Evolutionary conservation across 495 filamentous ascomycete genomes (phyloP).

Genomic region (Podospora comata): DNA sequence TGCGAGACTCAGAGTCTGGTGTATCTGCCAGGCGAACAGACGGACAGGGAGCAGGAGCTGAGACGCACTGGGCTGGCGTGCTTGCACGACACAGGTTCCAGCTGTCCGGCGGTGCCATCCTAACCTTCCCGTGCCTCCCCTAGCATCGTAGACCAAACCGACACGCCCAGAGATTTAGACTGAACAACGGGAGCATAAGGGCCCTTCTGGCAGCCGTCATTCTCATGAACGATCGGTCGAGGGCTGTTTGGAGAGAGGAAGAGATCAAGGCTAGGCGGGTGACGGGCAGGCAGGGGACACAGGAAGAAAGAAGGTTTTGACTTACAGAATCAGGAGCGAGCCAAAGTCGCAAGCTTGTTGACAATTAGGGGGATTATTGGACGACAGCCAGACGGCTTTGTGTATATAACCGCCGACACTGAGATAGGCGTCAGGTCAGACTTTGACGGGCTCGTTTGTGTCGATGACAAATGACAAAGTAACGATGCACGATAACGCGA

Average conservation of each 20-base stretch:
- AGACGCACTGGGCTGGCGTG: constrained; percentile 7
- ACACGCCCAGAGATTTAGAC: neutral
- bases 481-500: constrained; percentile 12
- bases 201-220: neutral
- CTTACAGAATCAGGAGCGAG: constrained; percentile 20
- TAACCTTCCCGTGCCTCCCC: neutral
- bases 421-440: constrained; percentile 6
- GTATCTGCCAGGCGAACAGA: neutral
- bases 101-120: constrained; percentile 11
- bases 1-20: neutral
- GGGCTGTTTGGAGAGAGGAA: neutral
- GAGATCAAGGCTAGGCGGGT: neutral
- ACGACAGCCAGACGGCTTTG: neutral
- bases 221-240: neutral
- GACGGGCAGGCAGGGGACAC: neutral
- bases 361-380: neutral
- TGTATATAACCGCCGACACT: neutral
- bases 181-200: neutral
- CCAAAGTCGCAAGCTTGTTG: constrained; percentile 5
- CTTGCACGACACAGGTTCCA: constrained; percentile 9
- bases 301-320: constrained; percentile 20
- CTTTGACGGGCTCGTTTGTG: constrained; percentile 1
- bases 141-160: neutral
- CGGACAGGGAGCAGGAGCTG: constrained; percentile 6
- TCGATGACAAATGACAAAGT: constrained; percentile 11